These are phyloP conservation scores for Backusella circina DNA, from an alignment of 192 early-diverging fungal species.

Conservation along the genomic window DNA sequence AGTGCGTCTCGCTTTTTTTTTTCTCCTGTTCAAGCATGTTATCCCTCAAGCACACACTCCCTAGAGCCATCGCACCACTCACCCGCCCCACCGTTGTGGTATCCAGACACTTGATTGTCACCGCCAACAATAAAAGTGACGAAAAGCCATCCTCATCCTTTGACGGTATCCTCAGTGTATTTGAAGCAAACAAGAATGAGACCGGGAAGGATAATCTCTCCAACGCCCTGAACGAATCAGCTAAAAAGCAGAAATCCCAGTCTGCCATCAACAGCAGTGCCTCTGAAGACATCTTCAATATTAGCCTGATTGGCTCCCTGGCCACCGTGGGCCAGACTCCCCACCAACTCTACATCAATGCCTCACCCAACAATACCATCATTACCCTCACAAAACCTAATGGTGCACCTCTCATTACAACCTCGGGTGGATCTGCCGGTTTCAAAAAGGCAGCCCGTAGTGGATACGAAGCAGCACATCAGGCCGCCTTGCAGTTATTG, in stretches of 20 bases:
- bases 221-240: constrained; percentile 6
- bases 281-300: not conserved
- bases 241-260: not conserved
- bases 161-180: constrained; percentile 17
- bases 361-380: constrained; percentile 85
- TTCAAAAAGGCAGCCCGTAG: constrained; percentile 88
- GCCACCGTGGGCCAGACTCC: constrained; percentile 14
- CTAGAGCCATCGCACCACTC: not conserved
- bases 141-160: not conserved
- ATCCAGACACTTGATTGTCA: not conserved
- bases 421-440: constrained; percentile 79
- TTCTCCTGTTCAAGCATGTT: not conserved
- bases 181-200: not conserved
- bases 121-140: not conserved
- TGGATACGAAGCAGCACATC: constrained; percentile 90
- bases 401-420: constrained; percentile 66
- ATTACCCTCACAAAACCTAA: constrained; percentile 70
- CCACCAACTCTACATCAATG: constrained; percentile 52
- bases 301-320: not conserved
- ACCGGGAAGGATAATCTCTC: not conserved
- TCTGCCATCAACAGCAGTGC: not conserved
- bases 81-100: not conserved
- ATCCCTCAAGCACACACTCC: not conserved
- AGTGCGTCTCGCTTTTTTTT: not conserved
- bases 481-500: constrained; percentile 72